Evolutionary conservation across 2,329 filamentous ascomycete species (phyloP).

Genomic region (Pseudogymnoascus sp.): DNA sequence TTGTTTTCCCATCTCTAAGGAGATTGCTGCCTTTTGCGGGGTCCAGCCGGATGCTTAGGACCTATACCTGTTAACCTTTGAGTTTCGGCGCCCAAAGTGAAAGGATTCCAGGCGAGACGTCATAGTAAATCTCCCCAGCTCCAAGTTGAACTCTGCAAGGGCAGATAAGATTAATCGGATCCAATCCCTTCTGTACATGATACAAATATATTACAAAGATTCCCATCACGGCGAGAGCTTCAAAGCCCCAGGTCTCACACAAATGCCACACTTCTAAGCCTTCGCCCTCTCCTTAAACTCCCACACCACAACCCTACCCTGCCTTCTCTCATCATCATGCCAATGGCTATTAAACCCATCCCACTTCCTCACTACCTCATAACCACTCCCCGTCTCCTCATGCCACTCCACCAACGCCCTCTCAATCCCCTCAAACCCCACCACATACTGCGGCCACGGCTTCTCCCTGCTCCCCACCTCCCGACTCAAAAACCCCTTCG

Average conservation of each 20-base stretch:
- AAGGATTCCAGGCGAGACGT: neutral
- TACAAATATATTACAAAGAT: neutral
- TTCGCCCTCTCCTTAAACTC: constrained; percentile 23
- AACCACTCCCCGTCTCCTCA: constrained; percentile 33
- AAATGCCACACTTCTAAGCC: neutral
- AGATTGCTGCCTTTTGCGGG: no score
- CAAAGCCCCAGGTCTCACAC: neutral
- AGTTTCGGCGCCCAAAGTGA: no score
- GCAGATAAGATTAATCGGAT: neutral
- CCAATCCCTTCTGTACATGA: neutral
- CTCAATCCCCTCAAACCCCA: constrained; percentile 53
- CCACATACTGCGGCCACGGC: constrained; percentile 47
- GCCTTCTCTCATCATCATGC: constrained; percentile 51
- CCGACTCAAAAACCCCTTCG: constrained; percentile 44
- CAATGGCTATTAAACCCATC: constrained; percentile 51
- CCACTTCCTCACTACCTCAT: constrained; percentile 44
- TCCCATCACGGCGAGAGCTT: neutral
- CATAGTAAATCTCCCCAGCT: neutral
- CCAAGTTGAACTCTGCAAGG: neutral
- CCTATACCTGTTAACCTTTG: no score
- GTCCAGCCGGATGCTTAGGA: neutral
- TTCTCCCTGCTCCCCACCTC: constrained; percentile 24
- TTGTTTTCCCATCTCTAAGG: no score
- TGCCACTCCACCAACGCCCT: constrained; percentile 37
- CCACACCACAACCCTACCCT: constrained; percentile 53